Base-by-base conservation (phyloP, 768 basidiomycete genomes). In the Pisolithus albus region DNA sequence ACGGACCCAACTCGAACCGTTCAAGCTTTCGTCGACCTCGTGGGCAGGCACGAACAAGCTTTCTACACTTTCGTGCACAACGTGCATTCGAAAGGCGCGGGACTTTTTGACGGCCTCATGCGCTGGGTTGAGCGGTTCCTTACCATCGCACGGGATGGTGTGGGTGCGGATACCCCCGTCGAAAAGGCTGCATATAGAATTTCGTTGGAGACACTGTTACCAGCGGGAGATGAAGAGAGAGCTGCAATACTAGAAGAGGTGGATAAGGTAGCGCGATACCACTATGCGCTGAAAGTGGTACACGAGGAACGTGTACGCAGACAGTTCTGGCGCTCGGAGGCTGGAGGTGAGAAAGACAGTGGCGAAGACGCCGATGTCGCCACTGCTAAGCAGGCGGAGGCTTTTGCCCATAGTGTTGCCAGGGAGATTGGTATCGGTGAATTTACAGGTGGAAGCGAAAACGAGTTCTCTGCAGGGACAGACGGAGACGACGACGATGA, bases 31-130 rank as follows among this genome's bases (percentile, higher is more conserved):
- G 92, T 98, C 56, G 83, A 92, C 64, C 83, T 99, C 21, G 86
- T 99, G 30, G 81, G 88, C 61, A 82, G 96, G 13, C 96, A 99
- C 67, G 93, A 98, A 60, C 91, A 94, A 62, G 72, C 92, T 0
- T 98, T 98, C 73, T 99, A 99, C 74, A 76, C 78, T 52, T 99
- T 99, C 64, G 94, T 99, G 24, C 92, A 99, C 79, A 96, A 95
- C 59, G 96, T 99, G 2, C 96, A 99, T 63, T 86, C 92, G 42
- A 97, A 97, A 65, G 96, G 96, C 34, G 87, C 93, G 62, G 87
- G 85, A 19, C 77, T 99, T 11, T 99, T 99, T 66, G 88, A 93
- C 61, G 82, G 78, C 61, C 82, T 99, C 52, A 97, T 97, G 92
- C 80, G 76, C 37, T 99, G 96, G 96, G 87, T 96, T 66, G 94